A percentile compares a stretch with the other conserved stretches of the same genome.
Evolutionary conservation across 1,139 yeast species (phyloP).

Genomic region (Protomyces lactucae-debilis): DNA sequence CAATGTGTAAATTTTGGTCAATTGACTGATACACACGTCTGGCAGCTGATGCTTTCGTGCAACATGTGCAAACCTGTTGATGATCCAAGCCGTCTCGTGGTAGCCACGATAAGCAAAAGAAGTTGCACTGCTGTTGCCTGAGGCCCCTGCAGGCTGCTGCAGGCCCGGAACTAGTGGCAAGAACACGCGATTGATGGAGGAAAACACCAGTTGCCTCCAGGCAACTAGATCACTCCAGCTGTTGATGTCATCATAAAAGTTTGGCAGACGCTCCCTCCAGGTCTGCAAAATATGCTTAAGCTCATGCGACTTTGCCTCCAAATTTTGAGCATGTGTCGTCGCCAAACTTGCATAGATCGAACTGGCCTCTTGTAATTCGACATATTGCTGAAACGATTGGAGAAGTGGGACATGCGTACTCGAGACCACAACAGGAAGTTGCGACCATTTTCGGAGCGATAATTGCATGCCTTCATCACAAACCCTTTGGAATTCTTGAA

Average conservation of each 20-base stretch:
- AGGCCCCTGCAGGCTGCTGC: slow-evolving; percentile 56
- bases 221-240: slow-evolving; percentile 97
- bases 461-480: slow-evolving; percentile 97
- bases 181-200: slow-evolving; percentile 90
- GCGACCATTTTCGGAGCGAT: slow-evolving; percentile 88
- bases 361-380: slow-evolving; percentile 95
- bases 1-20: slow-evolving; percentile 87
- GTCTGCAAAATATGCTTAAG: slow-evolving; percentile 90
- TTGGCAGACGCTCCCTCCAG: slow-evolving; percentile 96
- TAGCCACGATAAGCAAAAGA: slow-evolving; percentile 95
- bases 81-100: slow-evolving; percentile 99
- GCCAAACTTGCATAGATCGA: slow-evolving; percentile 87
- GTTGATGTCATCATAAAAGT: slow-evolving; percentile 94
- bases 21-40: slow-evolving; percentile 88
- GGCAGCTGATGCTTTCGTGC: slow-evolving; percentile 96
- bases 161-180: slow-evolving; percentile 85
- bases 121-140: slow-evolving; percentile 41
- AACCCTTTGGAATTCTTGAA: slow-evolving; percentile 70
- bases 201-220: slow-evolving; percentile 98
- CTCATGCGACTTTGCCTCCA: slow-evolving; percentile 89
- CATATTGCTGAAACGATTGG: slow-evolving; percentile 95
- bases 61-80: slow-evolving; percentile 95
- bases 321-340: slow-evolving; percentile 83
- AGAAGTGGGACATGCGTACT: slow-evolving; percentile 84
- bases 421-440: slow-evolving; percentile 71